phyloP scores from a whole-genome alignment of 2,329 filamentous ascomycete genomes.

The Ophiognomonia clavigignenti-juglandacearum region DNA sequence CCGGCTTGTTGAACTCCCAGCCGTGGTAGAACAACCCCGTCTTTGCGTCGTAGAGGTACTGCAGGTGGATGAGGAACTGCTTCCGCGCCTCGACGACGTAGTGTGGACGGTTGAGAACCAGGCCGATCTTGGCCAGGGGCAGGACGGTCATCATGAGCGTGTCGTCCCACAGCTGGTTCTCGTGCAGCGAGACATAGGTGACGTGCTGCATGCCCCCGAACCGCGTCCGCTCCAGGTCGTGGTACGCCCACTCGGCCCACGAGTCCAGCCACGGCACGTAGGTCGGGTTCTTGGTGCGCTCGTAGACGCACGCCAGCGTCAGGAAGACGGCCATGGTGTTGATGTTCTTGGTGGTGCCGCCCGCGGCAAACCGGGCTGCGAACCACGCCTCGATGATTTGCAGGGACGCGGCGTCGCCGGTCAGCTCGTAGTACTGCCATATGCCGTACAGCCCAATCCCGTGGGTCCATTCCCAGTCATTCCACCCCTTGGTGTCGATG shows the following conservation, averaged over 20 bases:
- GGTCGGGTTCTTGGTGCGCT: conserved; percentile 62
- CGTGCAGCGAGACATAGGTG: conserved; percentile 66
- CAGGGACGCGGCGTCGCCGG: conserved; percentile 55
- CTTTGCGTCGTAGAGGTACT: conserved; percentile 69
- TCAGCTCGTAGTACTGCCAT: conserved; percentile 76
- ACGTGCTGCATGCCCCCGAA: conserved; percentile 72
- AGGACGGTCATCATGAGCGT: conserved; percentile 86
- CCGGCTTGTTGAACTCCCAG: conserved; percentile 57
- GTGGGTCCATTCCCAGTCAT: conserved; percentile 80
- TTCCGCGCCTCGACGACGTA: conserved; percentile 75
- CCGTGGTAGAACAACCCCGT: conserved; percentile 77
- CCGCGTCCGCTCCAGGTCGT: conserved; percentile 67
- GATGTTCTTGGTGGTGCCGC: conserved; percentile 78
- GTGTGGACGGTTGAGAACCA: conserved; percentile 61
- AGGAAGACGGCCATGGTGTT: conserved; percentile 79
- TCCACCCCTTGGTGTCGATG: conserved; percentile 82
- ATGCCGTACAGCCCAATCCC: conserved; percentile 76
- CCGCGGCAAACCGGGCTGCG: conserved; percentile 59
- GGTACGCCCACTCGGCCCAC: conserved; percentile 80
- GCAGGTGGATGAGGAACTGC: conserved; percentile 72
- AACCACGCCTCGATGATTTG: conserved; percentile 72
- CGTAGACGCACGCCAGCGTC: conserved; percentile 73
- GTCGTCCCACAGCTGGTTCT: conserved; percentile 78
- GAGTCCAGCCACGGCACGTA: conserved; percentile 74
- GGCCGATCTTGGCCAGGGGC: conserved; percentile 74